Base-by-base conservation (phyloP, 1,284 basidiomycete genomes). In the Rhodotorula sp. region DNA sequence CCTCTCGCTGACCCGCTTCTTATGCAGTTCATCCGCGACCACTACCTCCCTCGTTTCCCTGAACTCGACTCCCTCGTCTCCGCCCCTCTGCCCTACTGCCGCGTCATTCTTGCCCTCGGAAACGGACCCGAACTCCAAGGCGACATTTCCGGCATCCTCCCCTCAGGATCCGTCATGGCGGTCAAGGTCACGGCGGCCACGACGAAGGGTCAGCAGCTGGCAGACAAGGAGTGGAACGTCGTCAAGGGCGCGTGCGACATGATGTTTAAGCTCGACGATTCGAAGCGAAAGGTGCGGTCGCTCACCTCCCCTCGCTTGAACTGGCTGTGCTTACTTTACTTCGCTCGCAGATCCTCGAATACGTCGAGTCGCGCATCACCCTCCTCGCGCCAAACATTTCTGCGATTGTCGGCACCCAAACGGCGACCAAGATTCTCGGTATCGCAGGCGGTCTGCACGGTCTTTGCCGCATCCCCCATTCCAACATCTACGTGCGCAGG, bases 301-400 rank as follows among this genome's bases (percentile, higher is more conserved):
- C 15, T 2, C 30, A 22, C 15, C 22, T 3, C 22, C 22, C 16
- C 48, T 28, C 13, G 15, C 44, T 54, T 34, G 44, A 24, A n/a
- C 28, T 10, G 9, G 31, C 20, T 1, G 10, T 4, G 7, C 62
- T 40, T 0, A 16, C 30, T 10, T 30, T 16, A 13, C 8, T 16
- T 13, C 37, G 0, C 47, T 4, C 11, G n/a, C 77, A 92, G 87
- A 99, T 99, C 76, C 94, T 99, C 82, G 88, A 91, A 83, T 99
- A 98, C 84, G 96, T 99, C 80, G 95, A 96, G 84, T 96, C 93
- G 78, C 87, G 96, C 81, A 99, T 99, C 92, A 91, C 92, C 82
- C 87, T 94, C 63, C 89, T 99, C 77, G 94, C 95, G 70, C 96
- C 96, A 74, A 99, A 99, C 81, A 87, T 99, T 79, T 95, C 92